Base-by-base conservation (phyloP, 495 filamentous ascomycete species). In the Aspergillus mulundensis region DNA sequence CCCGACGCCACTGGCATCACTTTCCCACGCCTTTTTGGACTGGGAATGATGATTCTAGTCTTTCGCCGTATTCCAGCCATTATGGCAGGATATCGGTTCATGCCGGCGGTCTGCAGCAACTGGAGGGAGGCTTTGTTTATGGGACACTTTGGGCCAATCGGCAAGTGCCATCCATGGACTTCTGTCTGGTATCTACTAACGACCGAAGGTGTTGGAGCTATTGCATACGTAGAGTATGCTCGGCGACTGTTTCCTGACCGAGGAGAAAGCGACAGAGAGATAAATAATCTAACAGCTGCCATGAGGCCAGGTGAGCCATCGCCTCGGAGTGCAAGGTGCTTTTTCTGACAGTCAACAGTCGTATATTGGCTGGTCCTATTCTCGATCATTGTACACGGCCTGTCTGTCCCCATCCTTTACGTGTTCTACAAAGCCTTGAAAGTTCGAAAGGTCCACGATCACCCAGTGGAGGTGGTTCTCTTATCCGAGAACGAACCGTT, bases 311-410 rank as follows among this genome's bases (percentile, higher is more conserved):
- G 69, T 74, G 53, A 53, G 60, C 21, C 7, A 11, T 3, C 56
- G 43, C 5, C 16, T 10, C 11, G 12, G 12, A 2, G 8, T 30
- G 39, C n/a, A 11, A 18, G 0, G 5, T 18, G 19, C 12, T 39
- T 23, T 6, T 28, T 51, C 53, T 56, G 47, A 54, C 61, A 39
- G 14, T 30, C 12, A 58, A 23, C 34, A 68, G 78, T 81, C 7
- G 81, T 84, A 5, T 84, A 83, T 61, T 84, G 76, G 66, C 75
- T 85, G 5, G 81, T 83, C 12, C 66, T 83, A 20, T 79, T 83
- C 68, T 83, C 79, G 1, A 81, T 84, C 42, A 53, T 84, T 19
- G 70, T 84, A 0, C 81, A 85, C 60, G 80, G 81, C 38, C 65
- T 84, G 1, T 84, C 81, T 0, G 81, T 83, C 41, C 82, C 81